phyloP scores from a whole-genome alignment of 768 basidiomycete genomes.

The Porphyrellus cyaneotinctus region DNA sequence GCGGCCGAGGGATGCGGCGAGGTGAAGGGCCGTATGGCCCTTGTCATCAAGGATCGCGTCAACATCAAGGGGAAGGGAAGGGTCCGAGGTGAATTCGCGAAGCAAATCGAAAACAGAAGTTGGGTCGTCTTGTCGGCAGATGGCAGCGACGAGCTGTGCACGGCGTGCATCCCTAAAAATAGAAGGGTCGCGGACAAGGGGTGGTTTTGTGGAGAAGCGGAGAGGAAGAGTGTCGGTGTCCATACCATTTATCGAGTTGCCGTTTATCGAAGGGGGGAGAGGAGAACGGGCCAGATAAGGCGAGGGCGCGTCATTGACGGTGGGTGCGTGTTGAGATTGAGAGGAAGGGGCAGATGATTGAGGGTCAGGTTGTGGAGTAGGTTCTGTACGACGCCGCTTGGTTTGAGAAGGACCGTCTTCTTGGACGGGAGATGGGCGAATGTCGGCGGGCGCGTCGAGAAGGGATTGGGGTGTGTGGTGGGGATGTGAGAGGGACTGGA shows the following conservation, averaged over 20 bases:
- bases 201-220: conserved; percentile 68
- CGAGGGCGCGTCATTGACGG: conserved; percentile 30
- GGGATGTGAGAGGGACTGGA: conserved; percentile 11
- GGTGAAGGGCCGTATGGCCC: conserved; percentile 90
- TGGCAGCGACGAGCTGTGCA: conserved; percentile 57
- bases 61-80: conserved; percentile 46
- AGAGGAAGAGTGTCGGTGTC: conserved; percentile 45
- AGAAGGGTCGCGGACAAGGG: conserved; percentile 50
- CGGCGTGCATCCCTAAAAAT: conserved; percentile 51
- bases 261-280: conserved; percentile 44
- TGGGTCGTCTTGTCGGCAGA: conserved; percentile 70
- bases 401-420: conserved; percentile 64
- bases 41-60: conserved; percentile 91
- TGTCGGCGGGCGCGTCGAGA: conserved; percentile 39
- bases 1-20: conserved; percentile 84
- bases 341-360: conserved; percentile 17
- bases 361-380: conserved; percentile 33
- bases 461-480: conserved; percentile 23
- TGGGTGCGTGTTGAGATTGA: conserved; percentile 29
- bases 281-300: conserved; percentile 43
- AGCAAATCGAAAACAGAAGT: conserved; percentile 56
- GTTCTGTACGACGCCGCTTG: conserved; percentile 68
- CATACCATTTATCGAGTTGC: conserved; percentile 37
- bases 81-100: conserved; percentile 54
- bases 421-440: conserved; percentile 42